These are phyloP conservation scores for Ocimum tenuiflorum DNA, from an alignment of 257 asterid genomes.

Conservation along the genomic window DNA sequence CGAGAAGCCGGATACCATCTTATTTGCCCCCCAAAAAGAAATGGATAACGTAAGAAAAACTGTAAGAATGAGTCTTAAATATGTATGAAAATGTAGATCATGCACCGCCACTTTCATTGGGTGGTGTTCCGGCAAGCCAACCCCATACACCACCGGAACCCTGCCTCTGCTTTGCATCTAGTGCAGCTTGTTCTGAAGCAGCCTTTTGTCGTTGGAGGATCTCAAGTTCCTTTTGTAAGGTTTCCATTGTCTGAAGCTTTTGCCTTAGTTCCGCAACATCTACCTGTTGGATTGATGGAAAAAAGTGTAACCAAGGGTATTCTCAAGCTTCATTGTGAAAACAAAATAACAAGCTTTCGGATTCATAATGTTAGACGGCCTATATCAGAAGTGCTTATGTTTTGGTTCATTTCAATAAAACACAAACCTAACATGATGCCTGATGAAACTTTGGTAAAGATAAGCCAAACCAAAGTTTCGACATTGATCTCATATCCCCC, in stretches of 20 bases:
- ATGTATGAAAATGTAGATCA: constrained; percentile 24
- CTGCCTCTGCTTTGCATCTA: constrained; percentile 56
- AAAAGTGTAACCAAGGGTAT: neutral
- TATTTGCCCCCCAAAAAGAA: constrained; percentile 30
- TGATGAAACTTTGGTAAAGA: neutral
- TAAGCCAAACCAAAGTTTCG: neutral
- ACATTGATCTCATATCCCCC: neutral
- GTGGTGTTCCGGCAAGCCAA: constrained; percentile 89
- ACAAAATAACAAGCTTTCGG: neutral
- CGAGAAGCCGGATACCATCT: constrained; percentile 25
- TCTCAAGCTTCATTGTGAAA: too few species aligned
- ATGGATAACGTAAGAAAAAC: constrained; percentile 14
- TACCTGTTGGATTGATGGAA: constrained; percentile 46
- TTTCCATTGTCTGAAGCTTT: constrained; percentile 80
- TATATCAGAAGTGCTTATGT: neutral
- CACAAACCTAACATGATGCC: neutral
- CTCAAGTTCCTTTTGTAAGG: constrained; percentile 80
- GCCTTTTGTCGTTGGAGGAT: constrained; percentile 89
- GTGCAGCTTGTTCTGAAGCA: constrained; percentile 91
- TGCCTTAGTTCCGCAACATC: constrained; percentile 93
- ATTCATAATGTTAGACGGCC: neutral
- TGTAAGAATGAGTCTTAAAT: constrained; percentile 19
- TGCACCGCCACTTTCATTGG: constrained; percentile 37
- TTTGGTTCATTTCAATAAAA: neutral
- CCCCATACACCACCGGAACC: constrained; percentile 93